A percentile compares a stretch with the other conserved stretches of the same genome.
phyloP scores from a whole-genome alignment of 2,329 filamentous ascomycete species.

The Penicillium sp. region DNA sequence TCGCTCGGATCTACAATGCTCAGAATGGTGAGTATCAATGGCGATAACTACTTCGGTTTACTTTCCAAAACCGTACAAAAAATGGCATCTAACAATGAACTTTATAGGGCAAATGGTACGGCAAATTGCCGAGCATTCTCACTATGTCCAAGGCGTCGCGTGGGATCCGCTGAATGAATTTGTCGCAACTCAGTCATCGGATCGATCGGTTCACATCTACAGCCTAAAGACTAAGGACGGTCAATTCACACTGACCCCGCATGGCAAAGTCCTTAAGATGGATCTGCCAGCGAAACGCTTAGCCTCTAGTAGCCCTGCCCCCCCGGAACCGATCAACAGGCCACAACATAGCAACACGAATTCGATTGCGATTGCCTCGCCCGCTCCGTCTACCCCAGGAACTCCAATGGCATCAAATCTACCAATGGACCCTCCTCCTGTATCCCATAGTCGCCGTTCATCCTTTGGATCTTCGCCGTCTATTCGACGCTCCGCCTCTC shows the following conservation, averaged over 20 bases:
- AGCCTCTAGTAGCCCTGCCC: conserved; percentile 88
- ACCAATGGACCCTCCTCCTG: conserved; percentile 94
- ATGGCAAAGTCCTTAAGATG: conserved; percentile 84
- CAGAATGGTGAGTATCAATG: conserved; percentile 72
- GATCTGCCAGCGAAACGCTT: conserved; percentile 91
- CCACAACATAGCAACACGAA: conserved; percentile 39
- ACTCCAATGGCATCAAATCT: conserved; percentile 87
- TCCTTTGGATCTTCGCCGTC: conserved; percentile 83
- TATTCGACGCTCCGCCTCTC: conserved; percentile 83
- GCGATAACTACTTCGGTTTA: no score
- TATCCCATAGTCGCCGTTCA: conserved; percentile 90
- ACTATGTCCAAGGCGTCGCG: conserved; percentile 96
- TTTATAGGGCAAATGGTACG: conserved; percentile 70
- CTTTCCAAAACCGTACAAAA: no score
- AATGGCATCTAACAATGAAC: conserved; percentile 28
- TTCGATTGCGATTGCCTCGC: conserved; percentile 70
- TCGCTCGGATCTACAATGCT: conserved; percentile 95
- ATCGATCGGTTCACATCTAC: conserved; percentile 97
- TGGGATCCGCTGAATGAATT: conserved; percentile 99
- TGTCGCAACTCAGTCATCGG: conserved; percentile 96
- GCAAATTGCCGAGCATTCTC: conserved; percentile 95
- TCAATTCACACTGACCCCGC: conserved; percentile 80
- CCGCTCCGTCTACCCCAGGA: conserved; percentile 86
- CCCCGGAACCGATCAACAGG: conserved; percentile 68
- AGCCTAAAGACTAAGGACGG: conserved; percentile 95